Evolutionary conservation across 2,329 filamentous ascomycete genomes (phyloP), one percentile per base, ranked within the genome.

Genomic region (Pseudogymnoascus sp.): DNA sequence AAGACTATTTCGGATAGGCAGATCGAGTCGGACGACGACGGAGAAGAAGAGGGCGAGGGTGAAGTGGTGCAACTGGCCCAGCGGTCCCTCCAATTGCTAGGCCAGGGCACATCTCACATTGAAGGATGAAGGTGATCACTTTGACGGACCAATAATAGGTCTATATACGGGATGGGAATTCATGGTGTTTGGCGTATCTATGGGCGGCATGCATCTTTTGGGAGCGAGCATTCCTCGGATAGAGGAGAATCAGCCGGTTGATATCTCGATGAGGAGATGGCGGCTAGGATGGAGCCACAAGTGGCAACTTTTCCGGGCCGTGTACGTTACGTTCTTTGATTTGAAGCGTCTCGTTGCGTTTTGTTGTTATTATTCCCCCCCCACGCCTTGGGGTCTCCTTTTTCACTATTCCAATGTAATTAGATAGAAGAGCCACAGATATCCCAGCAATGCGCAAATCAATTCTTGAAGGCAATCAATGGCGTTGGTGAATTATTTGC

Each of bases 11-110:
- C 92, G 19, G 92, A 95, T 72, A 91, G 90, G 72, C 91, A 89
- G 69, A 83, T 96, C 66, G 92, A 96, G 70, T 89, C 90, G 0
- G 92, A 96, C 64, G 89, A 92, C 67, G 91, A 92, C 68, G 88
- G 88, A 66, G 90, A 89, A 58, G 92, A 96, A 69, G 92, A 96
- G 64, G 92, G 94, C 52, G 92, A 97, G 74, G 90, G 89, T 63
- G 93, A 97, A 74, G 92, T 97, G 49, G 90, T 97, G 66, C 92
- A 87, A 68, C 84, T 99, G 68, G 93, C 94, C 23, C 89, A 93
- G 71, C 85, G 92, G 69, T 97, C 92, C 73, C 81, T 97, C 41
- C 93, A 97, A 75, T 82, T 96, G 3, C 78, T 96, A 35, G 90
- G 89, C 60, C 89, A 91, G 74, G 86, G 82, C 70, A 83, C 78